Evolutionary conservation across 2,329 filamentous ascomycete genomes (phyloP), one percentile per base, ranked within the genome.

Genomic region (Chlorencoelia australis): DNA sequence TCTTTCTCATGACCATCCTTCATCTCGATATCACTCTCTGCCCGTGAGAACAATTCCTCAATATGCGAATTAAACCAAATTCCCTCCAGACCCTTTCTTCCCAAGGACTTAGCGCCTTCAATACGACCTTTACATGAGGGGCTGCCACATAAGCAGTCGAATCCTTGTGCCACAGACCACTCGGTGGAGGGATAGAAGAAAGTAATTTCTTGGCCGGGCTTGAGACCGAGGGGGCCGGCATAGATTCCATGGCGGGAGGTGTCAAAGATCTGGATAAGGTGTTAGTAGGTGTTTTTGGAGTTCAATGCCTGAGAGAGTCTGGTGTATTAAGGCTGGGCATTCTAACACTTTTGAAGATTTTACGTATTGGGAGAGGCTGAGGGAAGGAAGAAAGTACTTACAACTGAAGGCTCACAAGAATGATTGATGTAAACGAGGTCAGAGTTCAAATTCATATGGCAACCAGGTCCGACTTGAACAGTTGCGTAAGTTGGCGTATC

Each of bases 131-230:
- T 66, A 59, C 80, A 85, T 14, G 62, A 60, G 0, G 62, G 47
- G 4, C 64, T 65, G 43, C 67, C 65, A 54, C 80, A 85, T 41
- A 70, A 62, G 55, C 80, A 85, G 41, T 70, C 60, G 53, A 85
- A 85, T 4, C 76, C 68, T 62, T 84, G 79, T 20, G 74, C 73
- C 79, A 85, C 83, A 51, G 66, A 52, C 78, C 78, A 85, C 59
- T 85, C 80, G 1, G 79, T 83, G 36, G 75, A 82, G 4, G 80
- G 79, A 50, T 85, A 85, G 60, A 84, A 85, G 62, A 83, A 85
- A 54, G 73, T 75, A 30, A 79, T 62, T 52, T 79, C 74, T 41
- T 79, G 69, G 32, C 71, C 72, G 4, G 59, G 53, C 35, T 60
- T 53, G 35, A 79, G 64, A 21, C 74, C 73, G 36, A 66, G 65